Evolutionary conservation across 2,329 filamentous ascomycete species (phyloP).

Genomic region (Neoascochyta sp.): DNA sequence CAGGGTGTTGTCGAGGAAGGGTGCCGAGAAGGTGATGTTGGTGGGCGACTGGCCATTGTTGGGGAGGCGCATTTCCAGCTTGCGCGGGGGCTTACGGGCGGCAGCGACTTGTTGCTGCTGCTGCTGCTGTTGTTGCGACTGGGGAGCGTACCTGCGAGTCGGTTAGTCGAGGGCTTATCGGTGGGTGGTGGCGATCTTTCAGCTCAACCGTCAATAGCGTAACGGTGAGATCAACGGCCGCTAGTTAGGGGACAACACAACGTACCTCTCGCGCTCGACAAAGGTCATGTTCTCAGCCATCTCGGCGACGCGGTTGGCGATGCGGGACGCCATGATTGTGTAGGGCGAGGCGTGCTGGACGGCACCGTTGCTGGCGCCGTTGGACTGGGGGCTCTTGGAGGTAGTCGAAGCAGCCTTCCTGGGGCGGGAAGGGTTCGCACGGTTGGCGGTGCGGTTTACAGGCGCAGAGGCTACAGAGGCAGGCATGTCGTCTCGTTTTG

Average conservation of each 20-base stretch:
- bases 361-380: slow-evolving; percentile 27
- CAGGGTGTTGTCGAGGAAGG: slow-evolving; percentile 52
- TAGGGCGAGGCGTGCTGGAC: slow-evolving; percentile 43
- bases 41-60: slow-evolving; percentile 33
- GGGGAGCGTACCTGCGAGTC: slow-evolving; percentile 9
- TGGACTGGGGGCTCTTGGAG: slow-evolving; percentile 21
- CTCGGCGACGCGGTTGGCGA: slow-evolving; percentile 51
- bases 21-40: slow-evolving; percentile 49
- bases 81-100: slow-evolving; percentile 45
- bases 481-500: slow-evolving; percentile 23
- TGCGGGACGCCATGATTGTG: slow-evolving; percentile 50
- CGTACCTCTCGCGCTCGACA: slow-evolving; percentile 44
- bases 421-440: slow-evolving; percentile 27
- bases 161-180: slow-evolving; percentile 6
- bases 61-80: slow-evolving; percentile 49
- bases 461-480: slow-evolving; percentile 36
- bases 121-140: slow-evolving; percentile 18
- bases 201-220: slow-evolving; percentile 8
- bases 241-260: slow-evolving; percentile 6
- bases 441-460: slow-evolving; percentile 30
- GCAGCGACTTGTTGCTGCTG: slow-evolving; percentile 13
- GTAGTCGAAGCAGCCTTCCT: slow-evolving; percentile 24
- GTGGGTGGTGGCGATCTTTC: neutral
- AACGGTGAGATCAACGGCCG: slow-evolving; percentile 14
- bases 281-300: slow-evolving; percentile 54